Conservation (phyloP, 441 rosid species). For the Erodium moschatum region DNA sequence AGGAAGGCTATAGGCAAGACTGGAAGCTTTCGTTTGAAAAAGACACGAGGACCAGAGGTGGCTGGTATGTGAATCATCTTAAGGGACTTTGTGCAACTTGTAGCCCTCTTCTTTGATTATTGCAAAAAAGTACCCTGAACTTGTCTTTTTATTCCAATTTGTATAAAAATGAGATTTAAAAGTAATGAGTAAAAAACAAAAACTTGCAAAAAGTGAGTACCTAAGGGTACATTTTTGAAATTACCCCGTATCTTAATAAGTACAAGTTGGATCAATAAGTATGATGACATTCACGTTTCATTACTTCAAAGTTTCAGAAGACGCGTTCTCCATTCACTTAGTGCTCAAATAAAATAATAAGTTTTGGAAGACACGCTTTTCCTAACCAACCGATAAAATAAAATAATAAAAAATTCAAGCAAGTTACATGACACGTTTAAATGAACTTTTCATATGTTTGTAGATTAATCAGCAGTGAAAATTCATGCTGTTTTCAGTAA, state of each 20-base stretch:
- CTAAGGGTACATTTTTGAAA: too few relatives aligned
- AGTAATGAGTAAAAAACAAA: too few relatives aligned
- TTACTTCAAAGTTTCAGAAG: too few relatives aligned
- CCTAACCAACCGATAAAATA: neutral
- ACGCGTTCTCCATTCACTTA: neutral
- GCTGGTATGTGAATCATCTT: constrained; percentile 55
- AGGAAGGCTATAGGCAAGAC: constrained; percentile 95
- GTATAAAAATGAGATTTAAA: too few relatives aligned
- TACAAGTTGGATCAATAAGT: constrained; percentile 8
- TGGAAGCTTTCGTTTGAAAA: constrained; percentile 83
- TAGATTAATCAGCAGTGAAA: neutral
- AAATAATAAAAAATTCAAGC: too few relatives aligned
- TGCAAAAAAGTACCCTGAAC: too few relatives aligned
- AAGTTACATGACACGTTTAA: too few relatives aligned
- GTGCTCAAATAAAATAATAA: neutral
- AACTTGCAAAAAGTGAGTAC: too few relatives aligned
- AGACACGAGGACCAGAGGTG: constrained; percentile 72
- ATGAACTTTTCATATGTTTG: neutral
- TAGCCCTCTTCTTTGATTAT: too few relatives aligned
- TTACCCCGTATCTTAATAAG: neutral
- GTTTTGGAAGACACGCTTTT: neutral
- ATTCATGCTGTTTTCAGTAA: neutral
- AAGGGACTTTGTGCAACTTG: too few relatives aligned
- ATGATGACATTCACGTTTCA: neutral
- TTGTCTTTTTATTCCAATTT: too few relatives aligned